Evolutionary conservation across 192 early-diverging fungal genomes (phyloP), one percentile per base, ranked within the genome.

Genomic region (Coemansia sp.): DNA sequence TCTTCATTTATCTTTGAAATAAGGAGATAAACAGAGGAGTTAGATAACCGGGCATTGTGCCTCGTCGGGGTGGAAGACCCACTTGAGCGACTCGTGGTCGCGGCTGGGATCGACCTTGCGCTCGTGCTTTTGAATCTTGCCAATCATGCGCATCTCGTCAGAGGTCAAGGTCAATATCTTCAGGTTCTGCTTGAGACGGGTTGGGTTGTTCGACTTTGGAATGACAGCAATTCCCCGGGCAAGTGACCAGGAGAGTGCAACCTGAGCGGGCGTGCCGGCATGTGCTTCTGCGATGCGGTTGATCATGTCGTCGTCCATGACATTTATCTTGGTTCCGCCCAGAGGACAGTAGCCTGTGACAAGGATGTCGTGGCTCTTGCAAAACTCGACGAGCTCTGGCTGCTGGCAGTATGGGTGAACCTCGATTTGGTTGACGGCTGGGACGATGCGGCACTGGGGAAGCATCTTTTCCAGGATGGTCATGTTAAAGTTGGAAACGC

Each of bases 341-440:
- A 96, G 81, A 33, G 95, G 94, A 51, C 89, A 91, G 85, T 95
- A 96, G 4, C 89, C 95, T 16, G 92, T 90, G 21, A 94, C 60
- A 14, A 82, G 84, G 48, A 98, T 94, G 24, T 84, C 85, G 66
- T 94, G 84, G 34, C 78, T 46, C 53, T 84, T 68, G 78, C 89
- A 91, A 81, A 84, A 95, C 26, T 90, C 87, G 46, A 95, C 67
- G 12, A 98, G 86, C 39, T 90, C 88, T 41, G 60, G 71, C 69
- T 91, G 62, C 33, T 77, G 85, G 58, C 80, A 72, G 66, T 84
- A 85, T 38, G 93, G 93, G 70, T 95, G 93, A 34, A 92, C 72
- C 74, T 97, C 95, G 60, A 94, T 80, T 77, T 98, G 94, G 85
- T 92, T 92, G 44, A 89, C 91, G 48, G 89, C 92, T 16, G 96